Evolutionary conservation across 495 filamentous ascomycete species (phyloP).

Genomic region (Penicillium bialowiezense): DNA sequence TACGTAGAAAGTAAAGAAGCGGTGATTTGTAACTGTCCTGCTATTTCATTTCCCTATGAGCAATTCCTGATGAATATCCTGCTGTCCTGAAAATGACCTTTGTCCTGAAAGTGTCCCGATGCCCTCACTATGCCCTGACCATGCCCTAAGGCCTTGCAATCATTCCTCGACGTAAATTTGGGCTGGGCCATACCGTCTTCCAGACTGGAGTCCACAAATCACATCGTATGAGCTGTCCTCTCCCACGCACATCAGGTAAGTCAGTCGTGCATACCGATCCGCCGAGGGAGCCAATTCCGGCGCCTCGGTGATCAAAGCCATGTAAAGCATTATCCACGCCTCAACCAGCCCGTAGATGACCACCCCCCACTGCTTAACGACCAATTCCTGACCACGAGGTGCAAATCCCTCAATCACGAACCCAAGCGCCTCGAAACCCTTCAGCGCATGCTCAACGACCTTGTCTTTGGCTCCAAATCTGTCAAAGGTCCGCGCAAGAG

Average conservation of each 20-base stretch:
- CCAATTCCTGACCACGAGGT: neutral
- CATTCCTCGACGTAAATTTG: no score
- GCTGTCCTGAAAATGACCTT: no score
- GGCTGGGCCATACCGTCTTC: no score
- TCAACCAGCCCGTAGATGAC: slow-evolving; percentile 19
- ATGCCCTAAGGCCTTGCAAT: no score
- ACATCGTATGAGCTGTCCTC: slow-evolving; percentile 40
- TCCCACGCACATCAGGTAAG: slow-evolving; percentile 39
- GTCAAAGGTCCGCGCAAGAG: slow-evolving; percentile 16
- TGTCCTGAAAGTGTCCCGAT: no score
- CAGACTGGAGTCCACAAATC: slow-evolving; percentile 9
- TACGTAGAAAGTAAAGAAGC: no score
- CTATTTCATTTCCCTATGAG: no score
- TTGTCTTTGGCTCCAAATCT: no score
- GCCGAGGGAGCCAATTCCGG: slow-evolving; percentile 25
- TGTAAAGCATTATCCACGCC: slow-evolving; percentile 31
- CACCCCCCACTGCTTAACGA: slow-evolving; percentile 42
- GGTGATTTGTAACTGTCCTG: no score
- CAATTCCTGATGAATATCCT: no score
- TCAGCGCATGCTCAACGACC: no score
- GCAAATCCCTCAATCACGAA: slow-evolving; percentile 23
- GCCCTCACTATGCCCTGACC: no score
- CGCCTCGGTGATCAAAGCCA: slow-evolving; percentile 23
- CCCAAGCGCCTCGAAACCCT: slow-evolving; percentile 13
- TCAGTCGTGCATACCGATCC: slow-evolving; percentile 28